Conservation (phyloP, 352 stramenopile genomes). For the Pythium grandisporangium region DNA sequence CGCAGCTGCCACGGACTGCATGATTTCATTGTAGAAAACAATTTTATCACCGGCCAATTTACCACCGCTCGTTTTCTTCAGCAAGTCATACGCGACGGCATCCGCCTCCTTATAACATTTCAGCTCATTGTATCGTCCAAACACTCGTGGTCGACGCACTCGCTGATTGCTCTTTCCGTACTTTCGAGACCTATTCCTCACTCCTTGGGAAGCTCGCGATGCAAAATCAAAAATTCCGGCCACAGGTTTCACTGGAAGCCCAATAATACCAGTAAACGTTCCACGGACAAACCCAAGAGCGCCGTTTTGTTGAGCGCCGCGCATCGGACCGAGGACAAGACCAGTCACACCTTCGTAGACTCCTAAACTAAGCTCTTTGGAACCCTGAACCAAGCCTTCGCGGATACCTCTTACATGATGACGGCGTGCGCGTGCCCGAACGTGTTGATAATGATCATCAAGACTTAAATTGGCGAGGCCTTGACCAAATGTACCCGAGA, state of each 20-base stretch:
- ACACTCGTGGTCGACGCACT: slow-evolving; percentile 73
- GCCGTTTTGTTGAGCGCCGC: slow-evolving; percentile 67
- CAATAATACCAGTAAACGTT: slow-evolving; percentile 83
- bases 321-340: slow-evolving; percentile 74
- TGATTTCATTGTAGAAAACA: slow-evolving; percentile 83
- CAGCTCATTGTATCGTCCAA: slow-evolving; percentile 85
- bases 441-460: slow-evolving; percentile 84
- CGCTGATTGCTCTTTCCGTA: slow-evolving; percentile 72
- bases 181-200: slow-evolving; percentile 75
- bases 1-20: slow-evolving; percentile 61
- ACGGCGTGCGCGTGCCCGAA: slow-evolving; percentile 64
- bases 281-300: slow-evolving; percentile 79
- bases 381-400: slow-evolving; percentile 78
- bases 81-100: slow-evolving; percentile 75
- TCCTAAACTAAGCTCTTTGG: slow-evolving; percentile 74
- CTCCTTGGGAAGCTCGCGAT: slow-evolving; percentile 78
- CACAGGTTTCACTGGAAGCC: slow-evolving; percentile 78
- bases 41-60: slow-evolving; percentile 78
- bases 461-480: slow-evolving; percentile 79
- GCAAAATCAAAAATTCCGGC: slow-evolving; percentile 87
- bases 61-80: slow-evolving; percentile 60
- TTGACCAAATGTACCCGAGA: slow-evolving; percentile 83
- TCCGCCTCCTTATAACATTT: slow-evolving; percentile 87
- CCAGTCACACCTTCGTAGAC: slow-evolving; percentile 81
- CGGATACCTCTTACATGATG: slow-evolving; percentile 70